phyloP scores from a whole-genome alignment of 2,329 filamentous ascomycete species.

The Aspergillus glaucus region DNA sequence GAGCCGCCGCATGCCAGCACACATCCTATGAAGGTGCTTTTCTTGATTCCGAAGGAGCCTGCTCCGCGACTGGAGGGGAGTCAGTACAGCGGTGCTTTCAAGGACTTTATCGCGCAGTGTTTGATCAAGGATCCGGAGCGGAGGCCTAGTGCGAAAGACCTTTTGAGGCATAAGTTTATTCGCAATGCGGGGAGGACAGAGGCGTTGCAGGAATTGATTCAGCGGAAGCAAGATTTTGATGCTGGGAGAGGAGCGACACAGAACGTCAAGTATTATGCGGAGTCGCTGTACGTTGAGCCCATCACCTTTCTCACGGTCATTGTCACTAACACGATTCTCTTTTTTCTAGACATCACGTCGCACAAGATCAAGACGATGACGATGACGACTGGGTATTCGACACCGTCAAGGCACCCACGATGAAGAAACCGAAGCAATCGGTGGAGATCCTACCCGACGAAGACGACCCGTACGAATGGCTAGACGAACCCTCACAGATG shows the following conservation, averaged over 20 bases:
- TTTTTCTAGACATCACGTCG: conserved; percentile 53
- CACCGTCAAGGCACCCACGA: conserved; percentile 69
- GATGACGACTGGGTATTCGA: conserved; percentile 94
- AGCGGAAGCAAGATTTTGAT: conserved; percentile 73
- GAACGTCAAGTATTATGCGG: conserved; percentile 83
- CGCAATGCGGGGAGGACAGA: conserved; percentile 81
- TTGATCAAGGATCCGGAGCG: conserved; percentile 86
- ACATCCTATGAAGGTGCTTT: conserved; percentile 90
- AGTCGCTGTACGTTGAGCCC: conserved; percentile 59
- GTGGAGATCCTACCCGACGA: conserved; percentile 38
- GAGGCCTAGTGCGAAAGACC: conserved; percentile 75
- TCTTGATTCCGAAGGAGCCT: conserved; percentile 82
- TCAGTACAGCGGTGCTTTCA: conserved; percentile 80
- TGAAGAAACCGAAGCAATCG: conserved; percentile 53
- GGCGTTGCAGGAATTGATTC: conserved; percentile 77
- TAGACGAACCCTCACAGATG: conserved; percentile 34
- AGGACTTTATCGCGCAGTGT: conserved; percentile 86
- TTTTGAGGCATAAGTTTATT: conserved; percentile 85
- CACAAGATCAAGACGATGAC: conserved; percentile 53
- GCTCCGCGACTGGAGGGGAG: conserved; percentile 76
- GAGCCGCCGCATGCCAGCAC: conserved; percentile 82
- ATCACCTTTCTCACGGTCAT: background rate
- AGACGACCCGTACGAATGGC: conserved; percentile 28
- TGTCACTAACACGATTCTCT: conserved; percentile 5
- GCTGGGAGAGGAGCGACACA: conserved; percentile 62